A percentile compares a stretch with the other conserved stretches of the same genome.
Evolutionary conservation across 176 grass and related monocot species (phyloP).

Genomic region (Aegilops longissima): DNA sequence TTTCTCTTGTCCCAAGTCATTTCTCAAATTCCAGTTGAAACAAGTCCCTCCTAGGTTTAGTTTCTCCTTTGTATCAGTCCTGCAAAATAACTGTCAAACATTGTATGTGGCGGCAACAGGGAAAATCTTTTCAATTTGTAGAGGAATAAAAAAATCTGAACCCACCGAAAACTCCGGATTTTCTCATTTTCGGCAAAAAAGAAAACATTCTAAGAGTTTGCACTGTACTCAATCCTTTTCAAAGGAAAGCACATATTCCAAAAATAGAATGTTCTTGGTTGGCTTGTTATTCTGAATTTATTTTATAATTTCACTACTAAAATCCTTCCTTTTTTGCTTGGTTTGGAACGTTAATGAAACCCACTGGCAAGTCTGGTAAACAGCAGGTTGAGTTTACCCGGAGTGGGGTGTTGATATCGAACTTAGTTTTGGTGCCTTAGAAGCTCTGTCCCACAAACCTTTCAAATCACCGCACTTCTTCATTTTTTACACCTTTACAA

Average conservation of each 20-base stretch:
- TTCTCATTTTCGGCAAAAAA: background rate
- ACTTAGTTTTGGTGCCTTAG: no score
- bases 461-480: no score
- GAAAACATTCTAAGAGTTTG: background rate
- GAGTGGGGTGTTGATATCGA: no score
- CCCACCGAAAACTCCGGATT: background rate
- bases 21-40: background rate
- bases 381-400: background rate
- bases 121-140: background rate
- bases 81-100: background rate
- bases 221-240: background rate
- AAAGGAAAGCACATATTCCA: background rate
- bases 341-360: background rate
- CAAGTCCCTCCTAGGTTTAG: background rate
- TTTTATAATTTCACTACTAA: background rate
- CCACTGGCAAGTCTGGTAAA: background rate
- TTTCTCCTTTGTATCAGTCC: background rate
- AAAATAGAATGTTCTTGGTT: background rate
- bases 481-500: no score
- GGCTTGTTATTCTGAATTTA: background rate
- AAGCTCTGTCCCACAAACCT: no score
- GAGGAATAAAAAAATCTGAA: background rate
- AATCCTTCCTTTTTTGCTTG: background rate
- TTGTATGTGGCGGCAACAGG: background rate
- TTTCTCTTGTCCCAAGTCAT: background rate